Conservation (phyloP, 306 rosid species). For the Cercis canadensis region DNA sequence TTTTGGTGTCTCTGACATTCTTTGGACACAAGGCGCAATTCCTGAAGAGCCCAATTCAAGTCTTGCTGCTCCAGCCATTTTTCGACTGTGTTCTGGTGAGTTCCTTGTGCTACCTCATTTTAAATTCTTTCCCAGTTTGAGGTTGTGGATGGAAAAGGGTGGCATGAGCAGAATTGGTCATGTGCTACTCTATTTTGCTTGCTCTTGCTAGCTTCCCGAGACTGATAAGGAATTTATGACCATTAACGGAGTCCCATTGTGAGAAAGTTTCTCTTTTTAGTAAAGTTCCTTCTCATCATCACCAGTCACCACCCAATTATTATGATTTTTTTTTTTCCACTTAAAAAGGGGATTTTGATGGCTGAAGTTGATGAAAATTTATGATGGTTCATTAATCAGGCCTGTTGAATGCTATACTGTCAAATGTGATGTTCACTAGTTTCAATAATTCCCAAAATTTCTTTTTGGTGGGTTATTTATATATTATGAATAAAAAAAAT, state of each 20-base stretch:
- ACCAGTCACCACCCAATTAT: not conserved
- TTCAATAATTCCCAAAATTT: constrained; percentile 2
- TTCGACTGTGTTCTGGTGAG: constrained; percentile 53
- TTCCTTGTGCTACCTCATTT: constrained; percentile 4
- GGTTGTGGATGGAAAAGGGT: not conserved
- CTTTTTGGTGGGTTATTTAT: constrained; percentile 22
- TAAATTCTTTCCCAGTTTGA: not conserved
- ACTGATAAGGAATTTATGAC: not conserved
- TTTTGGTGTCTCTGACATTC: constrained; percentile 32
- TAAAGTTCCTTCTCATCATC: constrained; percentile 2
- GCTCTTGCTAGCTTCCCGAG: not conserved
- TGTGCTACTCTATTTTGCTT: constrained; percentile 12
- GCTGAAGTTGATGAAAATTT: constrained; percentile 20
- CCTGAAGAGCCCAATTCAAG: constrained; percentile 40
- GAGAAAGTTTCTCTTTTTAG: not conserved
- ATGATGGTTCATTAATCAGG: constrained; percentile 10
- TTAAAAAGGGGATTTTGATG: not conserved
- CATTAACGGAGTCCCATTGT: constrained; percentile 1
- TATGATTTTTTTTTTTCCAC: too few relatives aligned
- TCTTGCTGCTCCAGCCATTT: constrained; percentile 42
- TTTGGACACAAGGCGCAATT: constrained; percentile 18
- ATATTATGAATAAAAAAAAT: not conserved
- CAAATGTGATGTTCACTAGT: not conserved
- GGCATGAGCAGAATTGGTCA: not conserved
- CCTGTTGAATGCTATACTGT: constrained; percentile 6